These are phyloP conservation scores for Arxiozyma slooffiae DNA, from an alignment of 1,139 yeast genomes.

Conservation along the genomic window DNA sequence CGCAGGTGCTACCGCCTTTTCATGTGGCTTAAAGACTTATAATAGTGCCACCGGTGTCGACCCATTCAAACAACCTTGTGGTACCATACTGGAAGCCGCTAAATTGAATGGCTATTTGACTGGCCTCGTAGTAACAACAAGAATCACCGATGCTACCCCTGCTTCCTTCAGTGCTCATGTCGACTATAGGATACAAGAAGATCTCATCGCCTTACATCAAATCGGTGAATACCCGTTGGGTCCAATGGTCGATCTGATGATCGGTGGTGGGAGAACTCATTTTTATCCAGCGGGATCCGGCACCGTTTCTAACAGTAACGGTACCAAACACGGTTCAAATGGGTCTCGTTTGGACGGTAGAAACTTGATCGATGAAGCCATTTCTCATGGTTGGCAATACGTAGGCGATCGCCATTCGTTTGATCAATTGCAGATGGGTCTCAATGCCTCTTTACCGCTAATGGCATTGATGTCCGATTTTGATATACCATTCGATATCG, in stretches of 20 bases:
- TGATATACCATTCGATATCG: slow-evolving; percentile 76
- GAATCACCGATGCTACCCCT: slow-evolving; percentile 82
- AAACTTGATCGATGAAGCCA: slow-evolving; percentile 46
- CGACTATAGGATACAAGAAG: slow-evolving; percentile 63
- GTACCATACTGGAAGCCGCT: slow-evolving; percentile 75
- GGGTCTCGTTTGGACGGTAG: slow-evolving; percentile 64
- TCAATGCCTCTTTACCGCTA: slow-evolving; percentile 57
- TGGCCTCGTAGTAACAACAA: slow-evolving; percentile 79
- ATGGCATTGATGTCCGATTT: slow-evolving; percentile 59
- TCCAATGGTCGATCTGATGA: slow-evolving; percentile 63
- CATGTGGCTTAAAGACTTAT: slow-evolving; percentile 69
- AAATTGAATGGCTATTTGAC: slow-evolving; percentile 67
- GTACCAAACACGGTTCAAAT: slow-evolving; percentile 30
- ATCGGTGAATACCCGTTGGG: slow-evolving; percentile 72
- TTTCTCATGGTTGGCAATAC: slow-evolving; percentile 52
- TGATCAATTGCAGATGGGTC: slow-evolving; percentile 46
- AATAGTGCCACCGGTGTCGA: slow-evolving; percentile 79
- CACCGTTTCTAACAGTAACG: slow-evolving; percentile 17
- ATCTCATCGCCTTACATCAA: slow-evolving; percentile 76
- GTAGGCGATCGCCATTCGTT: slow-evolving; percentile 49
- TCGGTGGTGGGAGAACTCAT: slow-evolving; percentile 86
- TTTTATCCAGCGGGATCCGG: slow-evolving; percentile 39
- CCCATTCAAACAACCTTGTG: slow-evolving; percentile 55
- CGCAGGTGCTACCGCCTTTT: slow-evolving; percentile 88
- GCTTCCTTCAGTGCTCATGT: slow-evolving; percentile 79